Evolutionary conservation across 495 filamentous ascomycete genomes (phyloP).

Genomic region (Stereocaulon alpinum): DNA sequence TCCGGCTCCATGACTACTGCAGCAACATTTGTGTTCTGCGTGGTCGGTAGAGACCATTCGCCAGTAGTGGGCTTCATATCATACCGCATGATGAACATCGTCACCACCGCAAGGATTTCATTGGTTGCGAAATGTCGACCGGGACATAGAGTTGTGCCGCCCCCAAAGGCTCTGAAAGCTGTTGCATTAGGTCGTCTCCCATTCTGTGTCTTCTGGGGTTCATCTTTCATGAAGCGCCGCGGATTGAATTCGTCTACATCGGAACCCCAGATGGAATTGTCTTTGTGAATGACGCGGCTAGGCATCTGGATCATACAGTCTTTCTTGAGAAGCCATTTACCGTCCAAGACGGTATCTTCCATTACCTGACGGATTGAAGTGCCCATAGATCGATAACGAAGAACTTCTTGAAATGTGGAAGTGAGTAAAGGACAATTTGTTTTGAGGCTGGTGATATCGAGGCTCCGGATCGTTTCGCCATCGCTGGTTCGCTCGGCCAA

Average conservation of each 20-base stretch:
- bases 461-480: slow-evolving; percentile 9
- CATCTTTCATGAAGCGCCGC: slow-evolving; percentile 24
- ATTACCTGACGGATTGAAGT: slow-evolving; percentile 24
- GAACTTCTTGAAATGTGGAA: slow-evolving; percentile 33
- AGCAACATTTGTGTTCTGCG: not conserved
- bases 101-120: slow-evolving; percentile 32
- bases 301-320: slow-evolving; percentile 26
- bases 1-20: slow-evolving; percentile 24
- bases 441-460: slow-evolving; percentile 8
- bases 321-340: slow-evolving; percentile 27
- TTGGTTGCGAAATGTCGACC: slow-evolving; percentile 38
- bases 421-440: slow-evolving; percentile 28
- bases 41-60: slow-evolving; percentile 14
- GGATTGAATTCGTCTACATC: slow-evolving; percentile 25
- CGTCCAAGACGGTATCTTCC: slow-evolving; percentile 27
- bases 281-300: slow-evolving; percentile 16
- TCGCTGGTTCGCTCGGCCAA: slow-evolving; percentile 9
- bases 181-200: slow-evolving; percentile 6
- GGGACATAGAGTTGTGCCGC: slow-evolving; percentile 35
- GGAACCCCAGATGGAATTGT: slow-evolving; percentile 26
- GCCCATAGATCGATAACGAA: slow-evolving; percentile 24
- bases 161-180: slow-evolving; percentile 35
- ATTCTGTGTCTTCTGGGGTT: not conserved
- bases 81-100: slow-evolving; percentile 33
- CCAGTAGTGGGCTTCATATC: slow-evolving; percentile 24